Evolutionary conservation across 345 rosid species (phyloP).

Genomic region (Brassica rapa): DNA sequence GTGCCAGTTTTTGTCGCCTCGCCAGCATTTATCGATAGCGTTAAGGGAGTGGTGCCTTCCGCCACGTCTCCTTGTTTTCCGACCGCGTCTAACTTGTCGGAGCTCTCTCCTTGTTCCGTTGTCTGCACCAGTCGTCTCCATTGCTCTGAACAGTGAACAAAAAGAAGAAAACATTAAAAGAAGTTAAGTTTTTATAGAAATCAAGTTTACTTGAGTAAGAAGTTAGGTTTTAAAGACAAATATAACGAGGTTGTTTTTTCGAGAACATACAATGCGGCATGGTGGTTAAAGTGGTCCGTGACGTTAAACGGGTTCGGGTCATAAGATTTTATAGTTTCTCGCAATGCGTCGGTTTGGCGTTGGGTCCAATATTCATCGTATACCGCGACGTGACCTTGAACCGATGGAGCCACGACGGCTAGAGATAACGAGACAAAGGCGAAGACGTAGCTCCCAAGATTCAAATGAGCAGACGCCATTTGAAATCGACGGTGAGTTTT

Average conservation of each 20-base stretch:
- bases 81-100: neutral
- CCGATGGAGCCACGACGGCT: neutral
- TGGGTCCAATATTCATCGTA: neutral
- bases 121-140: neutral
- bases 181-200: neutral
- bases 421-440: neutral
- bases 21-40: neutral
- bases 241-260: neutral
- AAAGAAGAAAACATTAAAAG: neutral
- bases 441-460: neutral
- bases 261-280: neutral
- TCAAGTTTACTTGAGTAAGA: neutral
- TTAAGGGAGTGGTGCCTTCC: neutral
- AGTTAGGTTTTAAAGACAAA: neutral
- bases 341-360: neutral
- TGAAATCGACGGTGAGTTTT: neutral
- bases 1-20: neutral
- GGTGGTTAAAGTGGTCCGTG: neutral
- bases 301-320: neutral
- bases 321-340: neutral
- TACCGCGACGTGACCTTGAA: neutral
- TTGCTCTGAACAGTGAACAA: neutral
- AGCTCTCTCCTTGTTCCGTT: neutral
- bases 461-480: neutral
- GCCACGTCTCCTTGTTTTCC: neutral